A percentile compares a stretch with the other conserved stretches of the same genome.
Evolutionary conservation across 768 basidiomycete species (phyloP).

Genomic region (Kwoniella mangroviensis): DNA sequence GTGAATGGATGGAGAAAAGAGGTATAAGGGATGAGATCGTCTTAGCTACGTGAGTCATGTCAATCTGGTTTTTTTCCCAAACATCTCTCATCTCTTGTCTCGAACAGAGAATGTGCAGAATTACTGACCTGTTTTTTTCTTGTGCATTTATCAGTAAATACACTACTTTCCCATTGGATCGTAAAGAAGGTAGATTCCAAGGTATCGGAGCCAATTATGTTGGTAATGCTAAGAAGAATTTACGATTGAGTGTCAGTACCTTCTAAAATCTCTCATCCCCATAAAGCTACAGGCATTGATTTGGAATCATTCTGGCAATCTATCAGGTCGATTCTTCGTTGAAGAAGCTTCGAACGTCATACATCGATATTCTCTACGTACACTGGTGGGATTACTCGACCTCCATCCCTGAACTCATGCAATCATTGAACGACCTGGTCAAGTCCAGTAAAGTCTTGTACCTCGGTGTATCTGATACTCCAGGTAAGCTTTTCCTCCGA

Average conservation of each 20-base stretch:
- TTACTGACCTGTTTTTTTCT: background rate
- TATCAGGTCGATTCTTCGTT: constrained; percentile 36
- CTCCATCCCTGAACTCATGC: constrained; percentile 66
- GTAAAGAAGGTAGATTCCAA: constrained; percentile 29
- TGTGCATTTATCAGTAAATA: constrained; percentile 27
- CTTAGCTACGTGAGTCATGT: constrained; percentile 19
- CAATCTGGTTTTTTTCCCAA: background rate
- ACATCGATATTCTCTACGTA: constrained; percentile 49
- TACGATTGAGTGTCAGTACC: constrained; percentile 58
- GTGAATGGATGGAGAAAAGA: constrained; percentile 62
- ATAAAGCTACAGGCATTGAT: background rate
- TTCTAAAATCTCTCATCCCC: background rate
- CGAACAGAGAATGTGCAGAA: too few species aligned
- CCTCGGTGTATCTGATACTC: constrained; percentile 52
- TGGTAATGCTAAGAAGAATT: constrained; percentile 64
- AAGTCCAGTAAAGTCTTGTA: constrained; percentile 60
- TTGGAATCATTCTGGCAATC: background rate
- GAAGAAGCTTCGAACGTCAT: constrained; percentile 43
- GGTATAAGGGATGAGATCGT: constrained; percentile 62
- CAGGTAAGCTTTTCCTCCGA: too few species aligned
- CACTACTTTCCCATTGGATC: constrained; percentile 34
- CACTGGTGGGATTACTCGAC: constrained; percentile 63
- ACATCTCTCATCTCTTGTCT: background rate
- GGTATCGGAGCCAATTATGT: constrained; percentile 56
- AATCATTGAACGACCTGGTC: constrained; percentile 64